These are phyloP conservation scores for Plantago ovata DNA, from an alignment of 257 asterid species.

Conservation along the genomic window DNA sequence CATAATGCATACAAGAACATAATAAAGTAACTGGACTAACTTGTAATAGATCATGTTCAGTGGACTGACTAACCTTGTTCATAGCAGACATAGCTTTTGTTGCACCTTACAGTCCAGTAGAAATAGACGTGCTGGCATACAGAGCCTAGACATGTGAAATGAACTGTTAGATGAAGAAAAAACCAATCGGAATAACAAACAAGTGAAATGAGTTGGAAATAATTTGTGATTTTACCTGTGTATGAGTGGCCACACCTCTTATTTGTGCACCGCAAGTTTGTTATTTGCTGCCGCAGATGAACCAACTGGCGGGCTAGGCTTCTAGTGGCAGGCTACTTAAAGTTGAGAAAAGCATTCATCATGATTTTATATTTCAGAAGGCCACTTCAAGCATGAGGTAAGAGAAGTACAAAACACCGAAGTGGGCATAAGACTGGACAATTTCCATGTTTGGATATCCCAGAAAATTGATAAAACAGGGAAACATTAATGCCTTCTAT, in stretches of 20 bases:
- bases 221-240: conserved; percentile 71
- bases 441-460: too few species aligned
- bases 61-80: conserved; percentile 78
- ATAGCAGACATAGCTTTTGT: conserved; percentile 98
- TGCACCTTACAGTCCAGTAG: conserved; percentile 99
- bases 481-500: too few species aligned
- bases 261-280: conserved; percentile 97
- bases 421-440: too few species aligned
- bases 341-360: too few species aligned
- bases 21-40: too few species aligned
- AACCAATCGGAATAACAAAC: too few species aligned
- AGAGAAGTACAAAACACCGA: too few species aligned
- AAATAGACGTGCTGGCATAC: conserved; percentile 87
- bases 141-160: conserved; percentile 49
- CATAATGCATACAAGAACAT: not conserved
- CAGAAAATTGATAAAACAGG: too few species aligned
- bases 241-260: conserved; percentile 94
- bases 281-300: conserved; percentile 87
- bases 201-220: too few species aligned
- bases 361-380: too few species aligned
- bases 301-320: conserved; percentile 97
- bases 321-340: conserved; percentile 75
- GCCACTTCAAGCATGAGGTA: too few species aligned
- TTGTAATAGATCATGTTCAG: conserved; percentile 5
- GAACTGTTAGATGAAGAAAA: too few species aligned